Percentiles rank a stretch among this genome's conserved stretches.
phyloP scores from a whole-genome alignment of 495 filamentous ascomycete species.

The Amniculicola lignicola region DNA sequence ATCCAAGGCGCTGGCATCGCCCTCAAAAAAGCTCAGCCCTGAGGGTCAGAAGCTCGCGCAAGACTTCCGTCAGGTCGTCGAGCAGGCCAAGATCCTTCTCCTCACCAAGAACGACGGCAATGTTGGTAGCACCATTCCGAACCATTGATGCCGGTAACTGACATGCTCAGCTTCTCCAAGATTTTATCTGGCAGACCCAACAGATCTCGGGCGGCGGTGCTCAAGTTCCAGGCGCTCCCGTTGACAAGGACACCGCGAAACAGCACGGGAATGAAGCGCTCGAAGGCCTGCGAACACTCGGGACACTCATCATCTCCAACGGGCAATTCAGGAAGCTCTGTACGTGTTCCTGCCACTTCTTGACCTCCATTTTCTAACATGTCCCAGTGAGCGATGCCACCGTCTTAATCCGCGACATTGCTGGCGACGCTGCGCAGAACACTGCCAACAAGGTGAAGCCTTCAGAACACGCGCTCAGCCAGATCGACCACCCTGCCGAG shows the following conservation, averaged over 20 bases:
- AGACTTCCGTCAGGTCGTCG: constrained; percentile 78
- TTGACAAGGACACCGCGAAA: constrained; percentile 70
- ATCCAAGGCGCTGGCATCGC: constrained; percentile 62
- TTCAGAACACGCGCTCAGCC: constrained; percentile 67
- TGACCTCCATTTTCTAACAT: background rate
- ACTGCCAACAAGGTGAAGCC: constrained; percentile 78
- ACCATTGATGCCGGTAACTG: no score
- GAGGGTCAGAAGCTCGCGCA: constrained; percentile 75
- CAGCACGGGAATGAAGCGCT: constrained; percentile 78
- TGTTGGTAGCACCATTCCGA: no score
- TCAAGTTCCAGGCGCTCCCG: constrained; percentile 57
- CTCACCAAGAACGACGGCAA: constrained; percentile 95
- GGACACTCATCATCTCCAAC: constrained; percentile 88
- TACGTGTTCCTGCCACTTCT: constrained; percentile 48
- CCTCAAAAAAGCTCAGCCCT: constrained; percentile 72
- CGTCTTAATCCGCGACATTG: constrained; percentile 80
- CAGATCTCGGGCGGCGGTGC: constrained; percentile 62
- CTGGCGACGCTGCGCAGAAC: constrained; percentile 81
- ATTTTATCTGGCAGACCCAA: constrained; percentile 92
- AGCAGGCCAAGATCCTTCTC: constrained; percentile 82
- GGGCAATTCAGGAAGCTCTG: constrained; percentile 93
- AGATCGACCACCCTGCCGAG: constrained; percentile 78
- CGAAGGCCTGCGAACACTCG: constrained; percentile 83
- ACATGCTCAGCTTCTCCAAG: constrained; percentile 88
- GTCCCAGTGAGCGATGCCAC: constrained; percentile 76